Base-by-base conservation (phyloP, 768 basidiomycete genomes). In the Mycena maculata region DNA sequence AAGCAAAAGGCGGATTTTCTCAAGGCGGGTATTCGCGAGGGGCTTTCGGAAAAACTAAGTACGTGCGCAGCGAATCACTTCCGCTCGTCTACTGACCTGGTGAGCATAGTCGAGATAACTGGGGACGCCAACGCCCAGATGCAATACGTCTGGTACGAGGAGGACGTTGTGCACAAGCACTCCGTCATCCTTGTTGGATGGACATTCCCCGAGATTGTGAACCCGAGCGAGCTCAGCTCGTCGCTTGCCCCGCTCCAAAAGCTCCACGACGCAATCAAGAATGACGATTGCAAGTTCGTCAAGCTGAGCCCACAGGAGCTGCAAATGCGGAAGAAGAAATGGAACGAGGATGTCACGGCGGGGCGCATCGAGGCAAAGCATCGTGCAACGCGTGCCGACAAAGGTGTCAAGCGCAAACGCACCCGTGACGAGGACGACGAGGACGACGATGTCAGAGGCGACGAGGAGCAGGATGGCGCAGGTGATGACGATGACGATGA, bases 71-170 rank as follows among this genome's bases (percentile, higher is more conserved):
- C n/a, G n/a, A 9, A 25, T 12, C 4, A 3, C 15, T 38, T 12
- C 39, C 13, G 16, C 15, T 13, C 3, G 8, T 27, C 2, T 6
- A 10, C 12, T 25, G 4, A 20, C 15, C 33, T 4, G 28, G 13
- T 3, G 31, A 45, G 31, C 39, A 4, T 28, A 71, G 70, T 45
- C 3, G 3, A 27, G 47, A 72, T 57, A 28, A 70, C 49, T 38
- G 67, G 72, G 6, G 71, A 69, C 2, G 33, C 63, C 0, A 47
- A 66, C 0, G 69, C 67, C n/a, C n/a, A n/a, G n/a, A n/a, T n/a
- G n/a, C n/a, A n/a, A n/a, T n/a, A n/a, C n/a, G n/a, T n/a, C n/a
- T n/a, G n/a, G n/a, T n/a, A n/a, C n/a, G n/a, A n/a, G n/a, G n/a
- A n/a, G n/a, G n/a, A n/a, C n/a, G n/a, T n/a, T n/a, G n/a, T n/a